Percentiles rank a stretch among this genome's conserved stretches.
Conservation (phyloP, 2,329 filamentous ascomycete genomes). For the Pseudophaeomoniella oleicola region DNA sequence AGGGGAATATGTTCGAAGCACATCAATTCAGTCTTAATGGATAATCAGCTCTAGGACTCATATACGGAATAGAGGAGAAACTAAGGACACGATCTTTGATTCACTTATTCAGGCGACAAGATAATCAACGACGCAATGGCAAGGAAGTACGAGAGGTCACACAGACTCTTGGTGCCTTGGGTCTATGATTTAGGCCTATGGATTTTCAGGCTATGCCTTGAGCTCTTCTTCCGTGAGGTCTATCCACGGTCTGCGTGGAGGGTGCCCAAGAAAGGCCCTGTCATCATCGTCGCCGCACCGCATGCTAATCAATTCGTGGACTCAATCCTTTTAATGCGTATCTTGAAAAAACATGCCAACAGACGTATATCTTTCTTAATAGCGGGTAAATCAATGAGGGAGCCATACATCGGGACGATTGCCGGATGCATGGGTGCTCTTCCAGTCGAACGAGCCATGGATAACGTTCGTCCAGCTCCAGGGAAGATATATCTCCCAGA, state of each 20-base stretch:
- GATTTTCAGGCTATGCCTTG: constrained; percentile 54
- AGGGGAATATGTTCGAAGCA: too few species aligned
- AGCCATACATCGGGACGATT: constrained; percentile 75
- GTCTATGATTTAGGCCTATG: constrained; percentile 35
- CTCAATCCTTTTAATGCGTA: constrained; percentile 81
- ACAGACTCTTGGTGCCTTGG: constrained; percentile 28
- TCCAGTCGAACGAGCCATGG: constrained; percentile 83
- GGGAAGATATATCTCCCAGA: constrained; percentile 83
- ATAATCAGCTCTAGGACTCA: too few species aligned
- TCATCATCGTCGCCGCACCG: constrained; percentile 91
- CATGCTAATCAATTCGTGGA: constrained; percentile 99
- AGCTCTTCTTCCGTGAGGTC: constrained; percentile 96
- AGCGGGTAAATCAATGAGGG: constrained; percentile 86
- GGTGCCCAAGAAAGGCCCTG: constrained; percentile 71
- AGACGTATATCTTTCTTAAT: constrained; percentile 87
- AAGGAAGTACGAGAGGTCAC: background rate
- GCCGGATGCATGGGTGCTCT: constrained; percentile 77
- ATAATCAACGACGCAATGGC: too few species aligned
- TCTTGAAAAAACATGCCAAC: constrained; percentile 70
- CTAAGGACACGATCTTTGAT: too few species aligned
- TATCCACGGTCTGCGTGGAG: constrained; percentile 92
- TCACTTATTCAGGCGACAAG: too few species aligned
- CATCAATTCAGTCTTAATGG: too few species aligned
- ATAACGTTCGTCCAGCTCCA: constrained; percentile 63
- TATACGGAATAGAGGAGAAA: too few species aligned